Conservation (phyloP, 2,329 filamentous ascomycete genomes). For the Coccinonectria pachysandricola region DNA sequence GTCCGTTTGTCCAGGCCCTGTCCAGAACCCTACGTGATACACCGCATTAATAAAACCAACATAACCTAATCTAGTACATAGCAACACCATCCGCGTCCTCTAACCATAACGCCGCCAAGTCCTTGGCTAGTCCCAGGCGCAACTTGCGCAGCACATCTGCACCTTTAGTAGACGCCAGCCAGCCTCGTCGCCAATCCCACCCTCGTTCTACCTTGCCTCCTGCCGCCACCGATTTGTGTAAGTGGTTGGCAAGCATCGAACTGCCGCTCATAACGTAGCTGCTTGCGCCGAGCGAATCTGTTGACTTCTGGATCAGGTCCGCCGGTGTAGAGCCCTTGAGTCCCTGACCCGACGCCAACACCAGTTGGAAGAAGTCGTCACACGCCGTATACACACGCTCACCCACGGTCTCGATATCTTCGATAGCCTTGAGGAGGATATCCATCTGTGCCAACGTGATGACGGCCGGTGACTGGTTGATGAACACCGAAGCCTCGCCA, state of each 20-base stretch:
- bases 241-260: constrained; percentile 55
- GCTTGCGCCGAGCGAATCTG: constrained; percentile 42
- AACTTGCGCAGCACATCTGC: constrained; percentile 63
- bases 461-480: constrained; percentile 45
- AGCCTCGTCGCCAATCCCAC: constrained; percentile 72
- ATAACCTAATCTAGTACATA: constrained; percentile 28
- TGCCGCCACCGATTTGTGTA: constrained; percentile 49
- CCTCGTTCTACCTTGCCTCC: constrained; percentile 47
- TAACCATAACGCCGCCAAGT: constrained; percentile 61
- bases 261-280: constrained; percentile 64
- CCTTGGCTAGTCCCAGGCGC: constrained; percentile 62
- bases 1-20: too few relatives aligned
- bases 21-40: too few relatives aligned
- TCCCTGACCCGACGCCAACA: constrained; percentile 59
- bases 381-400: constrained; percentile 62
- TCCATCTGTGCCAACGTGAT: constrained; percentile 65
- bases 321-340: constrained; percentile 52
- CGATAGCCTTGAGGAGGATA: constrained; percentile 62
- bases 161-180: constrained; percentile 55
- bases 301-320: constrained; percentile 54
- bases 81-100: constrained; percentile 51
- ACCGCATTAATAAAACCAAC: too few relatives aligned
- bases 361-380: constrained; percentile 68
- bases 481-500: constrained; percentile 71
- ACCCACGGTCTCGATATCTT: constrained; percentile 68